Conservation (phyloP, 2,329 filamentous ascomycete genomes). For the Rachicladosporium sp. region DNA sequence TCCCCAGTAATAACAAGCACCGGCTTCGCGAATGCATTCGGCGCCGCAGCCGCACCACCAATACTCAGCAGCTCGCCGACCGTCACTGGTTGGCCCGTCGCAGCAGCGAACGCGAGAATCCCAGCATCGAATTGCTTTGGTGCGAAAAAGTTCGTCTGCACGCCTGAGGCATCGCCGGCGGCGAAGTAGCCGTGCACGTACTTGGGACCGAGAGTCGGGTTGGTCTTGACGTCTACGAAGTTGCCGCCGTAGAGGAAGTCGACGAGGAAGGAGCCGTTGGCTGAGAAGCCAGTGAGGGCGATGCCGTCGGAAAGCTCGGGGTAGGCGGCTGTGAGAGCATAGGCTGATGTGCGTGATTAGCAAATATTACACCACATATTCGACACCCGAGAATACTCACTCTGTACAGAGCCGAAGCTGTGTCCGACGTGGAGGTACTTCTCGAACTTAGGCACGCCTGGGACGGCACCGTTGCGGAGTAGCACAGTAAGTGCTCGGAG, state of each 20-base stretch:
- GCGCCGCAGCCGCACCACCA: slow-evolving; percentile 23
- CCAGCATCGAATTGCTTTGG: slow-evolving; percentile 44
- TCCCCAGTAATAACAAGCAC: slow-evolving; percentile 50
- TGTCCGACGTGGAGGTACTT: slow-evolving; percentile 52
- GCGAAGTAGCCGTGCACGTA: slow-evolving; percentile 42
- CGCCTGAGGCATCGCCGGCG: slow-evolving; percentile 32
- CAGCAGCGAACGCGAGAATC: slow-evolving; percentile 36
- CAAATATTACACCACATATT: too few relatives aligned
- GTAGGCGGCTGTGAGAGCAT: slow-evolving; percentile 40
- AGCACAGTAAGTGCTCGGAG: slow-evolving; percentile 41
- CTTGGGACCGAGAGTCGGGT: slow-evolving; percentile 11
- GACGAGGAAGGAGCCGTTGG: slow-evolving; percentile 33
- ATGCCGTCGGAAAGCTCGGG: slow-evolving; percentile 46
- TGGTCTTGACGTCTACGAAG: slow-evolving; percentile 21
- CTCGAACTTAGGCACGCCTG: slow-evolving; percentile 28
- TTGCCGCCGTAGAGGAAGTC: slow-evolving; percentile 21
- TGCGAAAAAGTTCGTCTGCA: slow-evolving; percentile 38
- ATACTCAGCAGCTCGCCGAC: slow-evolving; percentile 48
- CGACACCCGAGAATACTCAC: not conserved
- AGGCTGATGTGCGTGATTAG: slow-evolving; percentile 34
- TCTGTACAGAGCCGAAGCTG: slow-evolving; percentile 39
- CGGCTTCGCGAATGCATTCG: slow-evolving; percentile 37
- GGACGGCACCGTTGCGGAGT: slow-evolving; percentile 36
- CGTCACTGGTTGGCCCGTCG: slow-evolving; percentile 44
- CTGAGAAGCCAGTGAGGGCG: slow-evolving; percentile 48